Evolutionary conservation across 257 asterid species (phyloP).

Genomic region (Parsonsia alboflavescens): DNA sequence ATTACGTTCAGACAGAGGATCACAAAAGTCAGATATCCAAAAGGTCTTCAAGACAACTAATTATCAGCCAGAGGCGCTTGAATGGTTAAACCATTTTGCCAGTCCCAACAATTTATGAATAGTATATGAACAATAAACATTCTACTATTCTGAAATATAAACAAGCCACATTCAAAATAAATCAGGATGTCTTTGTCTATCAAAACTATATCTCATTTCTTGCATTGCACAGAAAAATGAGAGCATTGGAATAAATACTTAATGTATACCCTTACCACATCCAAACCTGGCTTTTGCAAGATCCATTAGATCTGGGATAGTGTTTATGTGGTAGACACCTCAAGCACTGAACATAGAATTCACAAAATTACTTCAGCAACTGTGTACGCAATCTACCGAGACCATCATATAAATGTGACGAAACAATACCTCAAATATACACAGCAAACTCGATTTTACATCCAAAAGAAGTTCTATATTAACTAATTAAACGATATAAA

Average conservation of each 20-base stretch:
- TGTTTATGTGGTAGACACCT: background rate
- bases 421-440: background rate
- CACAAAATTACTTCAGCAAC: background rate
- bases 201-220: background rate
- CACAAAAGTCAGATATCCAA: background rate
- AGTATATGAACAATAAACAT: background rate
- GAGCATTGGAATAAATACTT: background rate
- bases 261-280: background rate
- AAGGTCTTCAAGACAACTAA: background rate
- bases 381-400: background rate
- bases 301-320: background rate
- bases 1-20: background rate
- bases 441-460: background rate
- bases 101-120: background rate
- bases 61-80: background rate
- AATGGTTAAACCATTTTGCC: background rate
- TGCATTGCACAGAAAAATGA: background rate
- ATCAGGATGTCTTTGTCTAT: background rate
- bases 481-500: background rate
- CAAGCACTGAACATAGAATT: constrained; percentile 1
- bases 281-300: constrained; percentile 2
- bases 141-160: background rate
- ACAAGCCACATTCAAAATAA: background rate
- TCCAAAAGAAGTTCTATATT: background rate
- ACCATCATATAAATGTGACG: too few relatives aligned